Conservation (phyloP, 2,329 filamentous ascomycete genomes). For the Albophoma yamanashiensis region DNA sequence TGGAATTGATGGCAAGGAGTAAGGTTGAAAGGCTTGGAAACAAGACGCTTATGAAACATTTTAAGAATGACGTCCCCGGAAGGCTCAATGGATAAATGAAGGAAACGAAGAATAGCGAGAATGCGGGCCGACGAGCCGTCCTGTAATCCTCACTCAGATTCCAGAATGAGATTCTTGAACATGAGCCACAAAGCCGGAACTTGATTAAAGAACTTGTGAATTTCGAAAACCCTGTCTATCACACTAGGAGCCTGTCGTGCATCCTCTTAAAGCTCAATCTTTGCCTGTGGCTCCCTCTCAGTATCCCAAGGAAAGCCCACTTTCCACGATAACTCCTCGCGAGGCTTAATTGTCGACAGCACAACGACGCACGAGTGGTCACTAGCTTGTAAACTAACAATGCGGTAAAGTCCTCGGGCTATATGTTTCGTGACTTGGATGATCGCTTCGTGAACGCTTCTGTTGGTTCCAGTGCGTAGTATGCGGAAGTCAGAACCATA, state of each 20-base stretch:
- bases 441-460: not conserved
- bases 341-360: not conserved
- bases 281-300: not conserved
- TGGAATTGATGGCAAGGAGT: slow-evolving; percentile 5
- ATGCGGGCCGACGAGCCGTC: no score
- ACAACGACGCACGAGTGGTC: slow-evolving; percentile 1
- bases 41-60: slow-evolving; percentile 7
- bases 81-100: not conserved
- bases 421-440: not conserved
- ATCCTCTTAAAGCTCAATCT: not conserved
- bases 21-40: slow-evolving; percentile 8
- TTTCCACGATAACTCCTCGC: not conserved
- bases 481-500: not conserved
- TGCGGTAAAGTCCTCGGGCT: not conserved
- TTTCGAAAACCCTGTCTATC: no score
- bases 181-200: no score
- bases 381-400: slow-evolving; percentile 1
- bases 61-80: slow-evolving; percentile 1
- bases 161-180: no score
- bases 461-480: not conserved
- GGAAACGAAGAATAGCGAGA: no score
- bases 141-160: no score
- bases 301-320: slow-evolving; percentile 1
- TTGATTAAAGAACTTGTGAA: no score
- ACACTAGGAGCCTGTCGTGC: no score